Percentiles rank a stretch among this genome's conserved stretches.
phyloP scores from a whole-genome alignment of 306 rosid genomes.

The Quercus wislizeni region DNA sequence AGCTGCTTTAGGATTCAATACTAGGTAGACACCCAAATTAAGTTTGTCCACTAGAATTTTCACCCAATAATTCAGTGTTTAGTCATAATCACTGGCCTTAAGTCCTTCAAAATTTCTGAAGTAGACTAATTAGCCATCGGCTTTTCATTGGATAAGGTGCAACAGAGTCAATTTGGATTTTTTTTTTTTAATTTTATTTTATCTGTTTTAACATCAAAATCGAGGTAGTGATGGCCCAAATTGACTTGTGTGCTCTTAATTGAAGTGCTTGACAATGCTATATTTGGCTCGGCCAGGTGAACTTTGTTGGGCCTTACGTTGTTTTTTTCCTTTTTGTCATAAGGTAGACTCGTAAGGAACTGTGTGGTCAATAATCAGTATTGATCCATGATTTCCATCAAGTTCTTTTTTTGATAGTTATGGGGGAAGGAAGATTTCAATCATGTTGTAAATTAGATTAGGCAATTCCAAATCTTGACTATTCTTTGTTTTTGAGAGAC shows the following conservation, averaged over 20 bases:
- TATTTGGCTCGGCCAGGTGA: not conserved
- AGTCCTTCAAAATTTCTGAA: not conserved
- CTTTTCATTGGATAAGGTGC: not conserved
- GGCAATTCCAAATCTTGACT: too few species aligned
- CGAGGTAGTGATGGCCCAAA: not conserved
- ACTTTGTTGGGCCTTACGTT: not conserved
- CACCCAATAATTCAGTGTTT: not conserved
- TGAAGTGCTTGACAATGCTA: not conserved
- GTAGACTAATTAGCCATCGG: not conserved
- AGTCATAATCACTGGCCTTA: not conserved
- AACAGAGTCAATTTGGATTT: not conserved
- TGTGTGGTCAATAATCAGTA: not conserved
- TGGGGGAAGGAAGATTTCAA: not conserved
- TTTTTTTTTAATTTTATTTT: not conserved
- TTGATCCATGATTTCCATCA: not conserved
- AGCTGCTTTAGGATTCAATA: too few species aligned
- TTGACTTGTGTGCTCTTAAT: not conserved
- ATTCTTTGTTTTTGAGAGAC: too few species aligned
- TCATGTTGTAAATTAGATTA: too few species aligned
- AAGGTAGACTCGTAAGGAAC: not conserved
- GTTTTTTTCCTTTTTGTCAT: not conserved
- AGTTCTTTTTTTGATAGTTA: not conserved
- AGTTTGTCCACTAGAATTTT: not conserved
- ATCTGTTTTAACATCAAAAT: not conserved
- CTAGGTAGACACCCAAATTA: not conserved